phyloP scores from a whole-genome alignment of 2,329 filamentous ascomycete species.

The Diaporthe destruens region DNA sequence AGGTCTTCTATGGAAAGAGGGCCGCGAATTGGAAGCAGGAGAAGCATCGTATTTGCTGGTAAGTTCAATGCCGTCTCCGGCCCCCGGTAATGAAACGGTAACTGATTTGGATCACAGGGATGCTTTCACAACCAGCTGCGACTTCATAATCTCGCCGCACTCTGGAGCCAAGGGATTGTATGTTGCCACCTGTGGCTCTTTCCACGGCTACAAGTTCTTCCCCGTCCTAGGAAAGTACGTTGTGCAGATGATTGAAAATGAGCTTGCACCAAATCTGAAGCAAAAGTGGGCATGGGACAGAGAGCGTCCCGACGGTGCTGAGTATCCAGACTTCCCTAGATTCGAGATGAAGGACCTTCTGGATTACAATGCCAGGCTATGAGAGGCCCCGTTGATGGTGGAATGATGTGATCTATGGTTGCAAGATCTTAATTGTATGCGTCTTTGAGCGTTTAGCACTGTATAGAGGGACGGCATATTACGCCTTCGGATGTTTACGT shows the following conservation, averaged over 20 bases:
- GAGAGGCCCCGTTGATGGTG: no score
- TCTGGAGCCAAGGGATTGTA: constrained; percentile 65
- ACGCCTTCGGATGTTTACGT: no score
- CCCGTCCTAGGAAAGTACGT: constrained; percentile 74
- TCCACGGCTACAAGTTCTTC: constrained; percentile 78
- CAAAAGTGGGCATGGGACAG: constrained; percentile 71
- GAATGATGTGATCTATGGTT: not conserved
- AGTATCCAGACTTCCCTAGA: constrained; percentile 69
- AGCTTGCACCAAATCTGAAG: constrained; percentile 57
- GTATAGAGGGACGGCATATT: no score
- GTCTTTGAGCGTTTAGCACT: no score
- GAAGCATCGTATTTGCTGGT: constrained; percentile 77
- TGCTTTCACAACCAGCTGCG: constrained; percentile 70
- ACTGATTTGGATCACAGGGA: constrained; percentile 63
- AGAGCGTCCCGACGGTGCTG: constrained; percentile 64
- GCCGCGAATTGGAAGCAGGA: constrained; percentile 69
- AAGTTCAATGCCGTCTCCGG: constrained; percentile 46
- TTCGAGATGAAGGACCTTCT: constrained; percentile 68
- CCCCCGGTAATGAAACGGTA: not conserved
- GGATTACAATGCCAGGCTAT: constrained; percentile 45
- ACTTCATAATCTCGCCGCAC: constrained; percentile 74
- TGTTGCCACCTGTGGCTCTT: constrained; percentile 74
- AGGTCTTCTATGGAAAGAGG: constrained; percentile 70
- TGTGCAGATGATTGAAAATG: constrained; percentile 64
- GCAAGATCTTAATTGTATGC: not conserved